Percentiles rank a stretch among this genome's conserved stretches.
Conservation (phyloP, 2,329 filamentous ascomycete genomes). For the Penicillium sp. region DNA sequence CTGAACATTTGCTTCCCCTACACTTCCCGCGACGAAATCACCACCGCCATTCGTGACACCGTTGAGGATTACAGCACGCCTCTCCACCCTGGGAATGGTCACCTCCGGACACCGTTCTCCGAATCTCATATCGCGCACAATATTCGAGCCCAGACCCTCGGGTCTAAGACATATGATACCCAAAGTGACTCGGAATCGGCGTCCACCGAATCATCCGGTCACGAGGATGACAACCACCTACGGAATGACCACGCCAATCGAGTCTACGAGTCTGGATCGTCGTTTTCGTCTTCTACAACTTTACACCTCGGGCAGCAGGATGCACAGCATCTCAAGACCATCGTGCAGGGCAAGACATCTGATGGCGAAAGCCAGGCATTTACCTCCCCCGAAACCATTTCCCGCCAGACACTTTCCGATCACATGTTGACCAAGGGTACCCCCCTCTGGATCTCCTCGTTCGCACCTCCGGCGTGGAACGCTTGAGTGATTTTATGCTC, state of each 20-base stretch:
- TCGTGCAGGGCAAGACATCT: conserved; percentile 29
- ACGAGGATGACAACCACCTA: conserved; percentile 43
- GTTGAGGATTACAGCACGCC: conserved; percentile 82
- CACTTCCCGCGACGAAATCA: conserved; percentile 93
- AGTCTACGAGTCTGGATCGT: conserved; percentile 35
- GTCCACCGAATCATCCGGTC: conserved; percentile 37
- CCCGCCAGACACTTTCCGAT: conserved; percentile 72
- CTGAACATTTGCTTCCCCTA: conserved; percentile 98
- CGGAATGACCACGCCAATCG: conserved; percentile 21
- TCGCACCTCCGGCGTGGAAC: conserved; percentile 86
- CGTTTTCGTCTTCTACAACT: conserved; percentile 50
- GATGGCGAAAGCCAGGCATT: conserved; percentile 38
- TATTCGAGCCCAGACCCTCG: conserved; percentile 65
- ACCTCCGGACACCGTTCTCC: conserved; percentile 68
- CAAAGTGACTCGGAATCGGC: conserved; percentile 50
- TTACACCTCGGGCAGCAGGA: conserved; percentile 39
- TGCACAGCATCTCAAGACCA: conserved; percentile 37
- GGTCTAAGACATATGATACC: conserved; percentile 33
- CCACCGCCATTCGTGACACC: conserved; percentile 79
- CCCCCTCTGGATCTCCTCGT: conserved; percentile 90
- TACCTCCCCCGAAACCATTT: conserved; percentile 85
- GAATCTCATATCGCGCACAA: conserved; percentile 84
- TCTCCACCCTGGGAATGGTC: conserved; percentile 46
- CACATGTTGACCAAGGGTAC: conserved; percentile 86
- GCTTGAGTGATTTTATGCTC: conserved; percentile 96